These are phyloP conservation scores for Plasmodium reichenowi DNA, from an alignment of 169 alveolate genomes.

Conservation along the genomic window DNA sequence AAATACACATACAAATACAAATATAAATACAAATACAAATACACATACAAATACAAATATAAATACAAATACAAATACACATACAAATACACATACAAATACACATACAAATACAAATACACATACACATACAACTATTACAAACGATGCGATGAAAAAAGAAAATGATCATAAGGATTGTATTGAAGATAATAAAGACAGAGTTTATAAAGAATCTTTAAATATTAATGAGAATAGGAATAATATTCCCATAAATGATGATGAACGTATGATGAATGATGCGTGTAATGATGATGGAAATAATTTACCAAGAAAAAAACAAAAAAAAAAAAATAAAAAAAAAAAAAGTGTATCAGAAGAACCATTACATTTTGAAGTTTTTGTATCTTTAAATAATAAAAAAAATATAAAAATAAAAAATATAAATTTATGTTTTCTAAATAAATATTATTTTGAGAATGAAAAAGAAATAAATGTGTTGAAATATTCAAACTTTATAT, in stretches of 20 bases:
- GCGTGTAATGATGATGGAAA: not conserved
- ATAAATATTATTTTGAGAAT: conserved; percentile 59
- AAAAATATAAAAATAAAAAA: conserved; percentile 51
- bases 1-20: not conserved
- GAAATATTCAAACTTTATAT: conserved; percentile 62
- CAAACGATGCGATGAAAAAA: not conserved
- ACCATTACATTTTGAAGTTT: conserved; percentile 36
- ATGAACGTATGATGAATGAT: not conserved
- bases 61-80: too few relatives aligned
- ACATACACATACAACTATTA: not conserved
- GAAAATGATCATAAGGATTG: not conserved
- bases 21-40: too few relatives aligned
- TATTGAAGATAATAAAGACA: not conserved
- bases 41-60: too few relatives aligned
- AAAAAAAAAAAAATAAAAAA: not conserved
- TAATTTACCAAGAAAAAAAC: not conserved
- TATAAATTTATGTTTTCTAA: conserved; percentile 43
- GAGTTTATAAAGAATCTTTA: too few relatives aligned
- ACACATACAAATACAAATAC: too few relatives aligned
- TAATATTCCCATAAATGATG: not conserved
- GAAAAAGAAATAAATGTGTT: conserved; percentile 70
- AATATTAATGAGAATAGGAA: not conserved
- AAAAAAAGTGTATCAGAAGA: not conserved
- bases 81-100: too few relatives aligned
- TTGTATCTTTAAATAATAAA: conserved; percentile 30